Percentiles rank a stretch among this genome's conserved stretches.
Conservation (phyloP, 2,329 filamentous ascomycete genomes). For the Hypomyces rosellus region DNA sequence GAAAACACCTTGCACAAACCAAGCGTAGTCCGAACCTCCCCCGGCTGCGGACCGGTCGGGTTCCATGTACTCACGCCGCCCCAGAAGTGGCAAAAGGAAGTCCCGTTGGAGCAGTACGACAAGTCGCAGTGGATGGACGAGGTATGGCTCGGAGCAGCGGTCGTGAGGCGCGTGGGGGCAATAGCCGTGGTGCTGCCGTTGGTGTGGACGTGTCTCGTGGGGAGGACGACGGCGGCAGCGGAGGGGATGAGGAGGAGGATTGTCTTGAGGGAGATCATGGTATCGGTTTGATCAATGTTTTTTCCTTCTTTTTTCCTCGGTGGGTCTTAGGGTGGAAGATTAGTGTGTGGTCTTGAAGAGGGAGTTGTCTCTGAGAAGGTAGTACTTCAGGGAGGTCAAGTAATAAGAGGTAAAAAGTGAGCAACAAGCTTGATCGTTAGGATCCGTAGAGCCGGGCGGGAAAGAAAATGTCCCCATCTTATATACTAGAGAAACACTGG, state of each 20-base stretch:
- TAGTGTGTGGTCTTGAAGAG: neutral
- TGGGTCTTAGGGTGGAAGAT: neutral
- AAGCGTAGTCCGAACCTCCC: conserved; percentile 28
- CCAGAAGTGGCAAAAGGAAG: conserved; percentile 35
- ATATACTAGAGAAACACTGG: neutral
- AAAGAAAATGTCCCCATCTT: neutral
- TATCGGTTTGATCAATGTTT: neutral
- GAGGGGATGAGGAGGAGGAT: conserved; percentile 2
- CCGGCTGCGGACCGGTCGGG: conserved; percentile 28
- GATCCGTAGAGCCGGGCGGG: neutral
- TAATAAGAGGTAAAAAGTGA: neutral
- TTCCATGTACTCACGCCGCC: conserved; percentile 31
- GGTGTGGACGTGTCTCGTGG: neutral
- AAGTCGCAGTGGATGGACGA: conserved; percentile 25
- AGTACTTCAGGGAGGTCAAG: neutral
- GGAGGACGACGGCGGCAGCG: neutral
- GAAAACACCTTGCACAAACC: conserved; percentile 17
- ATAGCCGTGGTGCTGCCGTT: neutral
- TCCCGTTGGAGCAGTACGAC: conserved; percentile 28
- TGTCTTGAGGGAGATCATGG: neutral
- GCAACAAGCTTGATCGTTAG: too few species aligned
- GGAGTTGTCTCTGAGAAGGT: too few species aligned
- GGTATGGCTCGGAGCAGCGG: neutral
- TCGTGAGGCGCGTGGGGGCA: neutral
- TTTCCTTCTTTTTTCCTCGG: neutral